Evolutionary conservation across 148 eudicot genomes (phyloP).

Genomic region (Fagopyrum tataricum): DNA sequence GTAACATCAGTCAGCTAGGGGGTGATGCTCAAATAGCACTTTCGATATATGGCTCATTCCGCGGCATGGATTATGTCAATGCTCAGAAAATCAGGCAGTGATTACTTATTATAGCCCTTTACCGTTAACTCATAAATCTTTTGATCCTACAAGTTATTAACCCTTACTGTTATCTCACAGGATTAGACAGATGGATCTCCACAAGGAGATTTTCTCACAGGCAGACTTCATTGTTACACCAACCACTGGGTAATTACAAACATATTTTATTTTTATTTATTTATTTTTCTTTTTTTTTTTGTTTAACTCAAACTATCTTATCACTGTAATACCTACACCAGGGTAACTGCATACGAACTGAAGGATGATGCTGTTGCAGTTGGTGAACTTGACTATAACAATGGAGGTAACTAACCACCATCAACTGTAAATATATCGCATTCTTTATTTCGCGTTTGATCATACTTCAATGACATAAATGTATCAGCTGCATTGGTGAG

Average conservation of each 20-base stretch:
- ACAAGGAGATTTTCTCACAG: constrained; percentile 49
- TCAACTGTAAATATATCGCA: neutral
- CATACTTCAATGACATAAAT: too few relatives aligned
- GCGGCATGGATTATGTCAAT: constrained; percentile 67
- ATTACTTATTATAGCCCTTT: neutral
- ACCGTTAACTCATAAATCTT: too few relatives aligned
- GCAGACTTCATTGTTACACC: constrained; percentile 91
- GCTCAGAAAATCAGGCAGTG: constrained; percentile 85
- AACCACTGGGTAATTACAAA: constrained; percentile 78
- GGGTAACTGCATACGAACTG: constrained; percentile 73
- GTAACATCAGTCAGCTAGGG: constrained; percentile 48
- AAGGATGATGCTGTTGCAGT: constrained; percentile 54
- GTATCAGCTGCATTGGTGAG: constrained; percentile 70
- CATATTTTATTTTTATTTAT: too few relatives aligned
- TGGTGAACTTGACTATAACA: constrained; percentile 90
- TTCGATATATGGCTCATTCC: constrained; percentile 68
- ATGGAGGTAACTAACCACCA: constrained; percentile 53
- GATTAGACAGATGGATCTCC: constrained; percentile 61
- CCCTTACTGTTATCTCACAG: constrained; percentile 23
- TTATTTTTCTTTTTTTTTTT: too few relatives aligned
- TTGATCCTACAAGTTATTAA: neutral
- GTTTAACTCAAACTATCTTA: neutral
- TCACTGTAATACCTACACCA: constrained; percentile 17
- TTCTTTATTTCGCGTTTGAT: neutral
- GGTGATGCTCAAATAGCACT: constrained; percentile 83